Percentiles rank a stretch among this genome's conserved stretches.
phyloP scores from a whole-genome alignment of 345 rosid genomes.

The Salix purpurea region DNA sequence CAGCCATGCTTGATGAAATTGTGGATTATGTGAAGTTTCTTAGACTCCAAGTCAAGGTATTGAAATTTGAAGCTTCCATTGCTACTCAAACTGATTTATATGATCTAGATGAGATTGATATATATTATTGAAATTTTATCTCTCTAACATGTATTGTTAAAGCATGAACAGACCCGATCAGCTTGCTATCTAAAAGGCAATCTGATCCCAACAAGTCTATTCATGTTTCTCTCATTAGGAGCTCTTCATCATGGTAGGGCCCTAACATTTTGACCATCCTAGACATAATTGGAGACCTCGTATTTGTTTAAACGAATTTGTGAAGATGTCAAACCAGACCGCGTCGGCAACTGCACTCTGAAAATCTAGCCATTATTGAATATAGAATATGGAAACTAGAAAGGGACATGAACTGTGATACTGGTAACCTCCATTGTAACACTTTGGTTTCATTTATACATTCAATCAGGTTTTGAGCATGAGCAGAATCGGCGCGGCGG shows the following conservation, averaged over 20 bases:
- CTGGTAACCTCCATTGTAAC: not conserved
- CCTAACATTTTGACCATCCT: slow-evolving; percentile 26
- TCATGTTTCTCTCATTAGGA: slow-evolving; percentile 3
- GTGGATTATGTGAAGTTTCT: slow-evolving; percentile 82
- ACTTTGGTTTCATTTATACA: not conserved
- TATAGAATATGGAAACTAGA: slow-evolving; percentile 1
- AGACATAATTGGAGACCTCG: slow-evolving; percentile 17
- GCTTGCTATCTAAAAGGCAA: not conserved
- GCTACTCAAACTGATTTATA: not conserved
- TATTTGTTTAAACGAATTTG: slow-evolving; percentile 26
- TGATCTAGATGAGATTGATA: not conserved
- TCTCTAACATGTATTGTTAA: not conserved
- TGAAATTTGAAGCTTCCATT: not conserved
- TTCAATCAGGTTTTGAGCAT: slow-evolving; percentile 60
- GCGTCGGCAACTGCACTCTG: slow-evolving; percentile 15
- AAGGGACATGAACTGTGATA: slow-evolving; percentile 10
- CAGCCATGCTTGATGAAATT: slow-evolving; percentile 78
- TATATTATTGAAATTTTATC: not conserved
- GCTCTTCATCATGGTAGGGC: slow-evolving; percentile 32
- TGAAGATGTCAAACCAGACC: slow-evolving; percentile 24
- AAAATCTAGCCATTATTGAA: slow-evolving; percentile 8
- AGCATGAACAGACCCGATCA: not conserved
- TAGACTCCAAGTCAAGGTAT: slow-evolving; percentile 79
- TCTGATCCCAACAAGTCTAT: slow-evolving; percentile 10
- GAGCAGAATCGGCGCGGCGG: slow-evolving; percentile 70